Conservation (phyloP, 805 yeast genomes). For the Starmerella roubikii region DNA sequence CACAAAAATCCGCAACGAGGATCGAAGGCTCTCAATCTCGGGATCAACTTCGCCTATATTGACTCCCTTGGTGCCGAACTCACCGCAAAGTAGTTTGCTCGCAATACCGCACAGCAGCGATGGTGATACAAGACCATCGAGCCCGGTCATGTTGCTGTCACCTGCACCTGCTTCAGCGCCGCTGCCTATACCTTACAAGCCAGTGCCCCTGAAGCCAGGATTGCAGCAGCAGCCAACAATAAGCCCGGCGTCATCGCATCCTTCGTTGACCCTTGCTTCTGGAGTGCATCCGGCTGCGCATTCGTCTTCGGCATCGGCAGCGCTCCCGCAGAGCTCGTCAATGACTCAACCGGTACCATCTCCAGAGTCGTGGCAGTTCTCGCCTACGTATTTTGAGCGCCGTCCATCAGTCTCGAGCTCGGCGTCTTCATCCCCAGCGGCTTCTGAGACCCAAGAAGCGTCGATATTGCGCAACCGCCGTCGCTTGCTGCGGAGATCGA, state of each 20-base stretch:
- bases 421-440: background rate
- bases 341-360: too few relatives aligned
- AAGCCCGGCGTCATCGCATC: too few relatives aligned
- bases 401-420: too few relatives aligned
- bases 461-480: constrained; percentile 16
- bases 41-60: constrained; percentile 23
- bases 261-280: too few relatives aligned
- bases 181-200: background rate
- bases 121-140: background rate
- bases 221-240: background rate
- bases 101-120: background rate
- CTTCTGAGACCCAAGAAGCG: background rate
- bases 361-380: too few relatives aligned
- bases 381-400: too few relatives aligned
- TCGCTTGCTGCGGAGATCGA: constrained; percentile 15
- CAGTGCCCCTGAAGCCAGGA: too few relatives aligned
- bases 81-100: background rate
- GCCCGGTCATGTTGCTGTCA: constrained; percentile 5
- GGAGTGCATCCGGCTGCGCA: too few relatives aligned
- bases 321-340: too few relatives aligned
- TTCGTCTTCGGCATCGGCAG: too few relatives aligned
- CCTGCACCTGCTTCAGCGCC: background rate
- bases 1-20: constrained; percentile 67
- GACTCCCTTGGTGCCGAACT: constrained; percentile 23
- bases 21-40: constrained; percentile 32